A percentile compares a stretch with the other conserved stretches of the same genome.
Conservation (phyloP, 2,329 filamentous ascomycete genomes). For the Karstenula rhodostoma region DNA sequence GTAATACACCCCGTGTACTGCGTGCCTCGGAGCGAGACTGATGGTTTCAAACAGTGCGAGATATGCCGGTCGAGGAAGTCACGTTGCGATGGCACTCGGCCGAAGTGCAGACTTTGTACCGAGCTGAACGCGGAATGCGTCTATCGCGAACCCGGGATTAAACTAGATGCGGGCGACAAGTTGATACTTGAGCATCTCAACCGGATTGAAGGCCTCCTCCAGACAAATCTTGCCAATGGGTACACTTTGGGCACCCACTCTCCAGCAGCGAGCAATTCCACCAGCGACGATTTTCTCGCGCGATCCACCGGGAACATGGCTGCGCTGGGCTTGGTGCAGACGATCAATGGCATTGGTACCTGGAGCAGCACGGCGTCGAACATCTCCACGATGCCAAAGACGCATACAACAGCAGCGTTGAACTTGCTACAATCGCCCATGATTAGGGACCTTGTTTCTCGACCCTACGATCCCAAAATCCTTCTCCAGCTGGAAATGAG, state of each 20-base stretch:
- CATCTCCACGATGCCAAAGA: conserved; percentile 86
- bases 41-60: conserved; percentile 69
- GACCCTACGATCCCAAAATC: conserved; percentile 82
- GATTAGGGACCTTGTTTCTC: conserved; percentile 78
- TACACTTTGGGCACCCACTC: conserved; percentile 67
- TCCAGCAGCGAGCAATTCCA: conserved; percentile 53
- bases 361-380: conserved; percentile 71
- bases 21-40: conserved; percentile 26
- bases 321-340: conserved; percentile 48
- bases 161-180: conserved; percentile 86
- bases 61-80: conserved; percentile 83
- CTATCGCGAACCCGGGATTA: conserved; percentile 85
- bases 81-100: conserved; percentile 78
- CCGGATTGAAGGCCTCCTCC: conserved; percentile 80
- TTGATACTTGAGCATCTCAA: conserved; percentile 80
- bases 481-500: conserved; percentile 82
- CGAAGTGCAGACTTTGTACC: conserved; percentile 84
- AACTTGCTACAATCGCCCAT: conserved; percentile 82
- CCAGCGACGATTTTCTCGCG: conserved; percentile 53
- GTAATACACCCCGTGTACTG: conserved; percentile 31
- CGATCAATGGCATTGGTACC: conserved; percentile 70
- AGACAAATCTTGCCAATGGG: conserved; percentile 69
- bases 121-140: conserved; percentile 84
- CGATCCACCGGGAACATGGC: conserved; percentile 48
- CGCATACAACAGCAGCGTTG: conserved; percentile 81